Conservation (phyloP, 768 basidiomycete species). For the Psilocybe cubensis region DNA sequence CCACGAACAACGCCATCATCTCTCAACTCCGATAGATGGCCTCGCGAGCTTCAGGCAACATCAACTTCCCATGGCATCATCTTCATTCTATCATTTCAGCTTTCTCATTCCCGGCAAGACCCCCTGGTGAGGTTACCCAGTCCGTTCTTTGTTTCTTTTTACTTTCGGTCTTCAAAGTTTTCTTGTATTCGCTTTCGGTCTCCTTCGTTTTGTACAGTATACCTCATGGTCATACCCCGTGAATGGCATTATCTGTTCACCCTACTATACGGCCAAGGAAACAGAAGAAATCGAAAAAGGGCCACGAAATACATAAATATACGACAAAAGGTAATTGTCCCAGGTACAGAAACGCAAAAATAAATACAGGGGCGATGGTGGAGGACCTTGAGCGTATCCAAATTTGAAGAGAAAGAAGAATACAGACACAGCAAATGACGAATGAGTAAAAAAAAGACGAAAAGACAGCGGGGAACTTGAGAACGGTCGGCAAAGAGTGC, state of each 20-base stretch:
- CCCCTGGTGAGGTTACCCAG: conserved; percentile 10
- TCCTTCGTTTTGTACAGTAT: background rate
- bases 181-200: background rate
- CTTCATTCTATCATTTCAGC: background rate
- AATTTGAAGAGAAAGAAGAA: background rate
- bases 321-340: background rate
- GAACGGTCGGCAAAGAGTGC: background rate
- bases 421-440: background rate
- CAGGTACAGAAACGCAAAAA: conserved; percentile 12
- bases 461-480: background rate
- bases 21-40: background rate
- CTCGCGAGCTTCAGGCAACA: background rate
- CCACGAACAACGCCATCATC: background rate
- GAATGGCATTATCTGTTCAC: background rate
- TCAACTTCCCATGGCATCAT: background rate
- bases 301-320: conserved; percentile 1
- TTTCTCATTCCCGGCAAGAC: background rate
- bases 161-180: too few species aligned
- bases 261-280: background rate
- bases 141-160: conserved; percentile 1
- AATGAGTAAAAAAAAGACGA: background rate
- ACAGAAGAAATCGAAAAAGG: background rate
- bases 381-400: background rate
- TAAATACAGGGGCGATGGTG: background rate
- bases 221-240: conserved; percentile 3